Percentiles rank a stretch among this genome's conserved stretches.
Conservation (phyloP, 805 yeast species). For the Saccharomycopsis fermentans region DNA sequence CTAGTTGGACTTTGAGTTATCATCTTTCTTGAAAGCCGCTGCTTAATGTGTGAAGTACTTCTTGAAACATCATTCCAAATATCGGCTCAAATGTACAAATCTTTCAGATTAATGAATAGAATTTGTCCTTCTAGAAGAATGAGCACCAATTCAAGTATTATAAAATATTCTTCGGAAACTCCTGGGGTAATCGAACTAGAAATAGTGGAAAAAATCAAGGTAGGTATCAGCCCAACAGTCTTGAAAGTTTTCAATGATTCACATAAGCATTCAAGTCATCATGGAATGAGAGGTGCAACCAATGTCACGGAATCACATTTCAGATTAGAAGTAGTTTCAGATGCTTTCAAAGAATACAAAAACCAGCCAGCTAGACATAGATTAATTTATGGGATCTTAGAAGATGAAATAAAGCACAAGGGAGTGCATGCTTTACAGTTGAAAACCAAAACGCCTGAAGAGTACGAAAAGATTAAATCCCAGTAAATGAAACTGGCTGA, state of each 20-base stretch:
- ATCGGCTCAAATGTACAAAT: neutral
- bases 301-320: constrained; percentile 79
- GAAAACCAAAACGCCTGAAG: constrained; percentile 66
- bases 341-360: constrained; percentile 48
- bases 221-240: constrained; percentile 29
- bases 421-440: constrained; percentile 87
- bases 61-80: neutral
- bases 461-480: constrained; percentile 21
- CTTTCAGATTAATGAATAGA: neutral
- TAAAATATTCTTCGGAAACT: constrained; percentile 12
- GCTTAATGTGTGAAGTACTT: neutral
- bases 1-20: too few relatives aligned
- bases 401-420: constrained; percentile 57
- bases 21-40: too few relatives aligned
- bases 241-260: constrained; percentile 68
- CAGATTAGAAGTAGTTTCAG: constrained; percentile 61
- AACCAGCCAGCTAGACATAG: constrained; percentile 70
- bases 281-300: constrained; percentile 62
- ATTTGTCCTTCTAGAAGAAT: neutral
- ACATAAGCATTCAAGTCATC: constrained; percentile 79
- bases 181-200: constrained; percentile 18
- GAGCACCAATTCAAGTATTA: neutral
- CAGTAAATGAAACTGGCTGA: too few relatives aligned
- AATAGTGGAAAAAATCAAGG: constrained; percentile 12
- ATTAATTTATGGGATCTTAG: constrained; percentile 53